A percentile compares a stretch with the other conserved stretches of the same genome.
These are phyloP conservation scores for Venturia oleaginea DNA, from an alignment of 2,329 filamentous ascomycete genomes.

Conservation along the genomic window DNA sequence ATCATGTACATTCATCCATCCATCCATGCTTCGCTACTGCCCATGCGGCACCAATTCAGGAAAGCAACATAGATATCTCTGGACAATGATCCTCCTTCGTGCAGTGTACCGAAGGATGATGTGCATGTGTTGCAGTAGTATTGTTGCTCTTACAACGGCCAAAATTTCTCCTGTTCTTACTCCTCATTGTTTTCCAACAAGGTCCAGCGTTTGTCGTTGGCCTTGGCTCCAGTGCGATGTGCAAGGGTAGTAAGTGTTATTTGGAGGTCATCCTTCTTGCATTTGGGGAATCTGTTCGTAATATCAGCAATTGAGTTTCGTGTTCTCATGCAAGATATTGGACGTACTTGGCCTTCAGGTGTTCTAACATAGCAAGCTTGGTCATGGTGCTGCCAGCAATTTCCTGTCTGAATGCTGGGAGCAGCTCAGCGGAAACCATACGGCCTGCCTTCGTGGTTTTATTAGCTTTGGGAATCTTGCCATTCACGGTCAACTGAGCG, in stretches of 20 bases:
- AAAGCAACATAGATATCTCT: not conserved
- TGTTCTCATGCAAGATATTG: not conserved
- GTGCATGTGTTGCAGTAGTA: not conserved
- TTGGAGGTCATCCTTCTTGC: constrained; percentile 61
- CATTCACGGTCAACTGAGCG: constrained; percentile 24
- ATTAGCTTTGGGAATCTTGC: constrained; percentile 19
- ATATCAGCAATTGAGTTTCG: constrained; percentile 11
- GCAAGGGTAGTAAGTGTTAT: constrained; percentile 60
- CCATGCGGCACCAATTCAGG: not conserved
- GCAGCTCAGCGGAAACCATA: constrained; percentile 48
- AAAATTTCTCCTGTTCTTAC: no score
- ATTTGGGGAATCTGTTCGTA: constrained; percentile 52
- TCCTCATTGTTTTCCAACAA: constrained; percentile 11
- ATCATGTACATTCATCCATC: not conserved
- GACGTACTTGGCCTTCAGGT: constrained; percentile 57
- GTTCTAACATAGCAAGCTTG: constrained; percentile 66
- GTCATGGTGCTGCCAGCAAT: constrained; percentile 63
- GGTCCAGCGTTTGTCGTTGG: constrained; percentile 56
- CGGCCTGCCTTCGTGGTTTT: constrained; percentile 30
- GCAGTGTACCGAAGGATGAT: not conserved
- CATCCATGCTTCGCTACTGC: not conserved
- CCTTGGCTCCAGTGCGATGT: constrained; percentile 51
- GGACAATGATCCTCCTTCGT: not conserved
- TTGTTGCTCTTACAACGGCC: not conserved
- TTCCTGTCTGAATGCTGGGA: constrained; percentile 59